These are phyloP conservation scores for Solidago caesia DNA, from an alignment of 129 eudicot genomes.

Conservation along the genomic window DNA sequence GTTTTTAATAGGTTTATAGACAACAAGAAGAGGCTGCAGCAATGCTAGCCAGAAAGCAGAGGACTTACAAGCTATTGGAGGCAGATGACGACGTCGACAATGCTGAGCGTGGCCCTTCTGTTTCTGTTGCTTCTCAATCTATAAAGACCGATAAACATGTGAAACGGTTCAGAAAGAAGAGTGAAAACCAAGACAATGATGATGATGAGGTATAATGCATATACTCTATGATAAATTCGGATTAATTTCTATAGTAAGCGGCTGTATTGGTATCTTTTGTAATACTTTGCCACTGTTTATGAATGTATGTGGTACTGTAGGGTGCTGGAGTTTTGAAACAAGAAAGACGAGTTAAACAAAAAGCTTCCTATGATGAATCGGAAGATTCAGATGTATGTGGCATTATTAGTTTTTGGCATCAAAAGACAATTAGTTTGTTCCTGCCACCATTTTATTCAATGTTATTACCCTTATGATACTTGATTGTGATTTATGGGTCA, in stretches of 20 bases:
- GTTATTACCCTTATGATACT: background rate
- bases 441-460: background rate
- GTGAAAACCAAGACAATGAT: conserved; percentile 60
- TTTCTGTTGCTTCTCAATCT: conserved; percentile 40
- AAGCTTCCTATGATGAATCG: conserved; percentile 46
- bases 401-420: background rate
- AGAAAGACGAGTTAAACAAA: conserved; percentile 56
- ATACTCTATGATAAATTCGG: conserved; percentile 31
- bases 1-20: conserved; percentile 52
- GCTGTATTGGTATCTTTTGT: conserved; percentile 27
- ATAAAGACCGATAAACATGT: conserved; percentile 44
- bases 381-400: conserved; percentile 73
- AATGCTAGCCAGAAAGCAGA: conserved; percentile 69
- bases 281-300: conserved; percentile 37
- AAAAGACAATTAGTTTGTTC: background rate
- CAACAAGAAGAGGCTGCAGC: conserved; percentile 89
- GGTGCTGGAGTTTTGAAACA: conserved; percentile 40
- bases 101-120: conserved; percentile 28
- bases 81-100: conserved; percentile 73
- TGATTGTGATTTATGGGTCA: background rate
- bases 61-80: conserved; percentile 71
- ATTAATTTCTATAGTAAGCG: conserved; percentile 43
- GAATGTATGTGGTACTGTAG: conserved; percentile 49
- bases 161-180: conserved; percentile 78
- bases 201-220: conserved; percentile 76